These are phyloP conservation scores for Diospyros kaki DNA, from an alignment of 148 eudicot species.

Conservation along the genomic window DNA sequence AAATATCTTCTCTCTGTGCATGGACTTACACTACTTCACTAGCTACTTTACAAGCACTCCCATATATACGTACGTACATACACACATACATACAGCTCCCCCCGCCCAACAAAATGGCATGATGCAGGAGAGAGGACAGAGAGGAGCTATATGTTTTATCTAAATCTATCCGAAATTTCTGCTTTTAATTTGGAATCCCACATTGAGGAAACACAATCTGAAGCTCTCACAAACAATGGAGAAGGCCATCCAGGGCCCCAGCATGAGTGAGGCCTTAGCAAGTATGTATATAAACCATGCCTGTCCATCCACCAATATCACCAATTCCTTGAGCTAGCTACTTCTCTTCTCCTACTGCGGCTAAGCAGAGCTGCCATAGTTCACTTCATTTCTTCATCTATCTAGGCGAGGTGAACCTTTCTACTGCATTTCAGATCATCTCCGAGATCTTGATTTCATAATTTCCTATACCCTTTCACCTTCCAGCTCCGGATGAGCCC, in stretches of 20 bases:
- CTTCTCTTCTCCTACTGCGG: conserved; percentile 1
- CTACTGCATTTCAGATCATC: not conserved
- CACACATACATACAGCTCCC: not conserved
- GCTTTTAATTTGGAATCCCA: conserved; percentile 13
- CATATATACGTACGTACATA: not conserved
- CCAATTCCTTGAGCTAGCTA: conserved; percentile 10
- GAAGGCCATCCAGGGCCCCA: conserved; percentile 29
- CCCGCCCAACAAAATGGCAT: not conserved
- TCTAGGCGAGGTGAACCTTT: conserved; percentile 17
- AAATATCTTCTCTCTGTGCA: conserved; percentile 10
- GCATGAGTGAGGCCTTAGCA: conserved; percentile 14
- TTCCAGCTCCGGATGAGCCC: too few species aligned
- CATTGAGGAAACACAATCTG: conserved; percentile 23
- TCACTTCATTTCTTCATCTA: not conserved
- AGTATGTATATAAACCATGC: conserved; percentile 32
- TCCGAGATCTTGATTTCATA: not conserved
- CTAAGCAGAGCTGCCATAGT: not conserved
- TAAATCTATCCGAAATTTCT: conserved; percentile 11
- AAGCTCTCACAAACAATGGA: conserved; percentile 13
- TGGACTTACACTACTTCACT: conserved; percentile 3
- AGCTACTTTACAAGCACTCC: not conserved
- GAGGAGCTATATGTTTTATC: not conserved
- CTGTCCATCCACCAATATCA: conserved; percentile 25
- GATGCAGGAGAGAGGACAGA: not conserved
- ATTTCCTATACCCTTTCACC: too few species aligned